phyloP scores from a whole-genome alignment of 1,284 basidiomycete species.

The Ceratobasidium sp. region DNA sequence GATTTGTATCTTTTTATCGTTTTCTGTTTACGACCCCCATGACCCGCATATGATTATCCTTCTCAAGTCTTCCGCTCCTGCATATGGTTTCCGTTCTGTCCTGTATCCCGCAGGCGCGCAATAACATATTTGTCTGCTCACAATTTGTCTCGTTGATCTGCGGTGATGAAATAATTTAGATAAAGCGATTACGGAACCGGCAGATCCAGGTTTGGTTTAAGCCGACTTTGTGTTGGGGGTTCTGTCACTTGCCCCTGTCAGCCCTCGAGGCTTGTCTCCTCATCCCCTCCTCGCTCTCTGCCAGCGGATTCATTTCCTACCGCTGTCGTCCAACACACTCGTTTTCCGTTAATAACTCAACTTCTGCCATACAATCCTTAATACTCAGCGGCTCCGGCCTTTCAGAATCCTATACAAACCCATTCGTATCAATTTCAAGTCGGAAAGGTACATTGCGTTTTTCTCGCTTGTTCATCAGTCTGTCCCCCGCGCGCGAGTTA shows the following conservation, averaged over 20 bases:
- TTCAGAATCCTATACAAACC: not conserved
- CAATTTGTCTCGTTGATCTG: not conserved
- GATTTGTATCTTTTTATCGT: conserved; percentile 41
- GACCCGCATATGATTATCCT: conserved; percentile 20
- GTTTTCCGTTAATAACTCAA: conserved; percentile 3
- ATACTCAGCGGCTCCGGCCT: conserved; percentile 3
- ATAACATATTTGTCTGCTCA: conserved; percentile 28
- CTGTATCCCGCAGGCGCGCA: conserved; percentile 20
- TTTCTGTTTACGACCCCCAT: conserved; percentile 31
- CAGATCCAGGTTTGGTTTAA: conserved; percentile 4
- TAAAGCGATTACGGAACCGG: conserved; percentile 14
- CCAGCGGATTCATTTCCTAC: too few relatives aligned
- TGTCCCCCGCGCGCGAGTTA: conserved; percentile 1
- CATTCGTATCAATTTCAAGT: conserved; percentile 15
- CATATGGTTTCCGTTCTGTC: conserved; percentile 33
- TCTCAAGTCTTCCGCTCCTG: conserved; percentile 1
- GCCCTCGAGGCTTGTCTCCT: not conserved
- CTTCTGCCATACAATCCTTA: not conserved
- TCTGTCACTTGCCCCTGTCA: not conserved
- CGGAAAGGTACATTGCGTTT: conserved; percentile 28
- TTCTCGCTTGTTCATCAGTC: conserved; percentile 38
- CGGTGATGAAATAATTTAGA: conserved; percentile 3
- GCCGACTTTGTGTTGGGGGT: not conserved
- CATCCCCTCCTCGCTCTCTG: too few relatives aligned
- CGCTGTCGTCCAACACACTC: conserved; percentile 25